Evolutionary conservation across 768 basidiomycete species (phyloP).

Genomic region (Daedaleopsis nitida): DNA sequence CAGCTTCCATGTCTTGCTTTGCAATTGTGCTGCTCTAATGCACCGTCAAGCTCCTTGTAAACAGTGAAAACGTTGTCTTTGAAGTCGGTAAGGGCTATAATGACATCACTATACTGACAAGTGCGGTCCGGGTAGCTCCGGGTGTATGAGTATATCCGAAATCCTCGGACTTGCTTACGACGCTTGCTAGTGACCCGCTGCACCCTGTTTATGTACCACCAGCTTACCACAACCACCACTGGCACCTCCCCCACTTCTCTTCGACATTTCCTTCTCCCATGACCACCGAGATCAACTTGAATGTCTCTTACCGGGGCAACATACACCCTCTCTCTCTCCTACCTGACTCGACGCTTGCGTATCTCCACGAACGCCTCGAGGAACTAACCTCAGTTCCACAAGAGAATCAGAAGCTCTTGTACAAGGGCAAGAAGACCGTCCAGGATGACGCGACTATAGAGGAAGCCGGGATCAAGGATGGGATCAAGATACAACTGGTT

Average conservation of each 20-base stretch:
- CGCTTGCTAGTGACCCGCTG: not conserved
- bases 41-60: too few species aligned
- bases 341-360: conserved; percentile 51
- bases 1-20: too few species aligned
- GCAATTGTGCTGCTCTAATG: too few species aligned
- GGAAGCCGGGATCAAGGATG: conserved; percentile 62
- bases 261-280: not conserved
- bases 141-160: not conserved
- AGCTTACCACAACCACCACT: not conserved
- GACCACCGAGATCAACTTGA: conserved; percentile 19
- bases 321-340: conserved; percentile 49
- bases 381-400: conserved; percentile 69
- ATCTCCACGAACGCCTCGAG: conserved; percentile 54
- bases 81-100: too few species aligned
- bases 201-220: not conserved
- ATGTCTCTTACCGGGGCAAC: conserved; percentile 51
- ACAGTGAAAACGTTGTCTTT: too few species aligned
- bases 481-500: conserved; percentile 68
- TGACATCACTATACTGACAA: too few species aligned
- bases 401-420: conserved; percentile 69
- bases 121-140: too few species aligned
- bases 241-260: not conserved
- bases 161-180: not conserved
- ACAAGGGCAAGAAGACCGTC: conserved; percentile 60
- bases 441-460: conserved; percentile 29